phyloP scores from a whole-genome alignment of 2,329 filamentous ascomycete species.

The Rugonectria rugulosa region DNA sequence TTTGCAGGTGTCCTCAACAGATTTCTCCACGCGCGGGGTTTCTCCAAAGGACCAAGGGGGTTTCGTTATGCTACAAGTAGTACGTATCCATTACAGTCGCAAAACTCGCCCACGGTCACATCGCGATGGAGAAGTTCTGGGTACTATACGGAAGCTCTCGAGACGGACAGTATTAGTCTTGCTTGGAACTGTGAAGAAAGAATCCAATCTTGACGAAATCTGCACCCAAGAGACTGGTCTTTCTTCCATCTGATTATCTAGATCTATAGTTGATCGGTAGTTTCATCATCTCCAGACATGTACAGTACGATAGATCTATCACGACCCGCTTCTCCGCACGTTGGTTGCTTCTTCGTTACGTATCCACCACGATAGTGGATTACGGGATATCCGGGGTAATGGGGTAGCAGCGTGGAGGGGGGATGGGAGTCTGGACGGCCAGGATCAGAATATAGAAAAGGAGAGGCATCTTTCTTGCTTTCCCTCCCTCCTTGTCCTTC shows the following conservation, averaged over 20 bases:
- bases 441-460: constrained; percentile 5
- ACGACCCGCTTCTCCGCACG: constrained; percentile 9
- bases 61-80: too few species aligned
- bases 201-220: too few species aligned
- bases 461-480: background rate
- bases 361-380: constrained; percentile 12
- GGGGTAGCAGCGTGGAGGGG: constrained; percentile 7
- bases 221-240: too few species aligned
- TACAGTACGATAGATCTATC: background rate
- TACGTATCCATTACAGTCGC: too few species aligned
- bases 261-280: too few species aligned
- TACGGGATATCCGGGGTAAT: constrained; percentile 14
- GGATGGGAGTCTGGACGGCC: background rate
- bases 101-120: too few species aligned
- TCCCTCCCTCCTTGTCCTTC: background rate
- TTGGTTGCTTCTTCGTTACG: background rate
- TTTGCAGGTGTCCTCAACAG: background rate
- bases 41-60: background rate
- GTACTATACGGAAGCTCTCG: too few species aligned
- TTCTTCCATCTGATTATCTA: background rate
- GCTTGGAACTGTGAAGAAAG: too few species aligned
- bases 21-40: background rate
- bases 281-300: background rate
- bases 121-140: too few species aligned
- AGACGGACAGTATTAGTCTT: too few species aligned